Conservation (phyloP, 176 grass and related monocot genomes). For the Cymbopogon citratus region DNA sequence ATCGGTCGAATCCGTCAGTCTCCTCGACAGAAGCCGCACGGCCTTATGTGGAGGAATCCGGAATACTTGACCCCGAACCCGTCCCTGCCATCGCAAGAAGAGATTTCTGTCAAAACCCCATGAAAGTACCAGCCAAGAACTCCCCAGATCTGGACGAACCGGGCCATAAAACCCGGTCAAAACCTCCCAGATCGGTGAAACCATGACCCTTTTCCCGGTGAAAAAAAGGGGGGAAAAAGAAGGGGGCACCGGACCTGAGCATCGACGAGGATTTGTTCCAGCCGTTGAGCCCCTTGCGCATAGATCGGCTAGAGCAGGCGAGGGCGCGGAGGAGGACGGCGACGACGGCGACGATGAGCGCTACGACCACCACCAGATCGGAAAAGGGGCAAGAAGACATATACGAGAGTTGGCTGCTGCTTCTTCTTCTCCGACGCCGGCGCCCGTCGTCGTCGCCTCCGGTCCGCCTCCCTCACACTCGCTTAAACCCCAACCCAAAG, state of each 20-base stretch:
- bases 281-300: conserved; percentile 46
- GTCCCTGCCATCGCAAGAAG: conserved; percentile 38
- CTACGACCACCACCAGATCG: conserved; percentile 53
- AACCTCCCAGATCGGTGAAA: conserved; percentile 24
- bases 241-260: conserved; percentile 39
- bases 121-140: conserved; percentile 15
- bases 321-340: conserved; percentile 33
- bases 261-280: conserved; percentile 78
- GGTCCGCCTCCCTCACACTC: conserved; percentile 28
- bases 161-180: conserved; percentile 20
- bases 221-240: neutral
- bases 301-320: conserved; percentile 46
- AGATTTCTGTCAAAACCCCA: conserved; percentile 20
- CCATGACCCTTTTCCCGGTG: neutral
- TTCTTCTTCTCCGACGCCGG: conserved; percentile 21
- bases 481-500: conserved; percentile 72
- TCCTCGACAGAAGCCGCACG: conserved; percentile 51
- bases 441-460: conserved; percentile 40
- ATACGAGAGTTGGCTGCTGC: conserved; percentile 37
- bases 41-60: conserved; percentile 90
- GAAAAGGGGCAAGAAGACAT: conserved; percentile 77
- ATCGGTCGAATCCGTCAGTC: conserved; percentile 45
- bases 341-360: conserved; percentile 33
- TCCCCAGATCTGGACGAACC: conserved; percentile 21
- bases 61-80: conserved; percentile 91